phyloP scores from a whole-genome alignment of 2,329 filamentous ascomycete species.

The Plectosphaerella cucumerina region DNA sequence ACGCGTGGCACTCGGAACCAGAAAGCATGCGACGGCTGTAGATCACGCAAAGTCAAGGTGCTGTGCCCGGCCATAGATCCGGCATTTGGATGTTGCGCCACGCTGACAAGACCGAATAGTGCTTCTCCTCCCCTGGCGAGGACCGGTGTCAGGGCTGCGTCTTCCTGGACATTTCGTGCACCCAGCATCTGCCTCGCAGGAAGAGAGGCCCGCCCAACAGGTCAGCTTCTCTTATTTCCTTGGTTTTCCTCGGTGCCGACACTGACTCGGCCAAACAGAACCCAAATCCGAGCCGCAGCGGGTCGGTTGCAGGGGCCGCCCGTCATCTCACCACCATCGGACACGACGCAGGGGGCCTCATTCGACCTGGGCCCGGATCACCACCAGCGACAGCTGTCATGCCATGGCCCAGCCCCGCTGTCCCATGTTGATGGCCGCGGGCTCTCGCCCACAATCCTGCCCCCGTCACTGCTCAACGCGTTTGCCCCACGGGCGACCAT shows the following conservation, averaged over 20 bases:
- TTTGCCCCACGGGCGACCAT: constrained; percentile 10
- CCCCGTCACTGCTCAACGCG: constrained; percentile 1
- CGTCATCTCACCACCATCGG: constrained; percentile 1
- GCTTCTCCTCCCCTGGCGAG: constrained; percentile 9
- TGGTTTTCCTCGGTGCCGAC: not conserved
- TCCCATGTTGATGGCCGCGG: not conserved
- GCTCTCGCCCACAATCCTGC: not conserved
- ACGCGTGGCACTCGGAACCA: constrained; percentile 11
- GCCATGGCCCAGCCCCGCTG: not conserved
- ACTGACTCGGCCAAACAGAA: too few species aligned
- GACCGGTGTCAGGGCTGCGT: constrained; percentile 16
- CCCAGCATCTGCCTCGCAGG: constrained; percentile 18
- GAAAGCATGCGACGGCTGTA: constrained; percentile 24
- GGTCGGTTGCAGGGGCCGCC: too few species aligned
- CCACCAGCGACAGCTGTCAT: not conserved
- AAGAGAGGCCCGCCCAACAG: constrained; percentile 20
- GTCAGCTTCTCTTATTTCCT: constrained; percentile 6
- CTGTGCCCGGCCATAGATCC: not conserved
- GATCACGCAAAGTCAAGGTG: constrained; percentile 22
- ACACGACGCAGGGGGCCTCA: not conserved
- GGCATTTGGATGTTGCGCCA: not conserved
- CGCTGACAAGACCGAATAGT: constrained; percentile 10
- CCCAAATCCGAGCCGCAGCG: not conserved
- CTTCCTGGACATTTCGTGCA: constrained; percentile 20
- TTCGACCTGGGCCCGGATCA: not conserved